Base-by-base conservation (phyloP, 306 rosid species). In the Cucurbita maxima region DNA sequence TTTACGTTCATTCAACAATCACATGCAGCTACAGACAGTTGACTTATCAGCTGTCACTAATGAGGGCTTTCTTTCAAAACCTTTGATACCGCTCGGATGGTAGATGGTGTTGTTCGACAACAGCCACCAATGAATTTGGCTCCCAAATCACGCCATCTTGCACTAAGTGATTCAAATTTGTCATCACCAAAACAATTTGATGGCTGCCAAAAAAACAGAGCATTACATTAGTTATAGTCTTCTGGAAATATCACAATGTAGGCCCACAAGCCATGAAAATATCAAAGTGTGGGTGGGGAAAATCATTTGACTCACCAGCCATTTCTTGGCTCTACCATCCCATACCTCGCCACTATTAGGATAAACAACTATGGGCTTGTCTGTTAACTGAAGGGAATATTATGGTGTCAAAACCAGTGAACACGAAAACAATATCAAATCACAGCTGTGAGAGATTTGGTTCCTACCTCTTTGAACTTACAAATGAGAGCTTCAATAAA, bases 281-380 rank as follows among this genome's bases (percentile, higher is more conserved):
- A 73, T 55, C 54, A 71, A 3, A 19, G 58, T 14, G 74, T n/a
- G 52, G 67, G 18, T 0, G 54, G 75, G 36, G 66, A 44, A 71
- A 51, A n/a, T 52, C 25, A 68, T 51, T 45, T 0, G 40, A 85
- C 96, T 88, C 72, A 90, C 98, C 76, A 88, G 83, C 98, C 98
- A 92, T 81, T 81, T 81, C 82, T 92, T 92, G 61, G 88, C 89
- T 76, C 56, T 88, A 57, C 93, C 96, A 82, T 90, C 98, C 98
- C 98, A 92, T 37, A 84, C 75, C 62, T 92, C 96, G 14, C 98
- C 98, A 51, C 91, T 92, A 68, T 90, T 92, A 10, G 98, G 96
- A 79, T 90, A 92, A 10, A 92, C 96, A 67, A 88, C 57, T 52
- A 92, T 87, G 3, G 83, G 87, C 82, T 88, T 92, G 19, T 85